Conservation (phyloP, 2,329 filamentous ascomycete species). For the Lasiodiplodia sp. region DNA sequence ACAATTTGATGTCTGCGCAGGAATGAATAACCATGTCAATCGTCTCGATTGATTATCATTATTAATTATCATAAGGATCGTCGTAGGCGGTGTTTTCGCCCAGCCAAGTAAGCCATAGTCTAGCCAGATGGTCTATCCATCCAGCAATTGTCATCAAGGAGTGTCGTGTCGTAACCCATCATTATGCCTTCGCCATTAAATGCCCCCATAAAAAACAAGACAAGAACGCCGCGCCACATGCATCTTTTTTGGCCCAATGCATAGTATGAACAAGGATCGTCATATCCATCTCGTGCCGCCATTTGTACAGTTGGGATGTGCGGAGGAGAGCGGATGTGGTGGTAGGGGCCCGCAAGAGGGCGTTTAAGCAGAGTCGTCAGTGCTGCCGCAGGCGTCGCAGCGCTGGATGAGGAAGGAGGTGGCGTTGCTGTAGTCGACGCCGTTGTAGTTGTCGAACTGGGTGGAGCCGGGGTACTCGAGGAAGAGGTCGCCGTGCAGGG, state of each 20-base stretch:
- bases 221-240: constrained; percentile 16
- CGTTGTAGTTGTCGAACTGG: constrained; percentile 20
- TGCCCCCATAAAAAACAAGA: neutral
- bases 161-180: constrained; percentile 16
- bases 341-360: neutral
- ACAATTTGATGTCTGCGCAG: neutral
- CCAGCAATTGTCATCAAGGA: constrained; percentile 12
- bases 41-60: constrained; percentile 23
- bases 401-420: constrained; percentile 26
- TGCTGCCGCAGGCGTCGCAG: constrained; percentile 10
- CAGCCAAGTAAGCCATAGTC: no score
- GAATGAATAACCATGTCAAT: neutral
- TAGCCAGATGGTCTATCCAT: neutral
- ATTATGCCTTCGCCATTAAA: constrained; percentile 7
- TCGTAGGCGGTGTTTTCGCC: neutral
- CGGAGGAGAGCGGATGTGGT: neutral
- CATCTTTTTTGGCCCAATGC: constrained; percentile 5
- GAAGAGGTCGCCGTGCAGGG: constrained; percentile 29
- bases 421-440: constrained; percentile 23
- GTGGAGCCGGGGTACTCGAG: constrained; percentile 24
- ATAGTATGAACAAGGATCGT: neutral
- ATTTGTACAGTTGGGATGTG: constrained; percentile 3
- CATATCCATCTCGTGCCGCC: neutral
- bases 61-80: constrained; percentile 24
- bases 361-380: neutral